A percentile compares a stretch with the other conserved stretches of the same genome.
Conservation (phyloP, 2,329 filamentous ascomycete species). For the Colletotrichum orbiculare region DNA sequence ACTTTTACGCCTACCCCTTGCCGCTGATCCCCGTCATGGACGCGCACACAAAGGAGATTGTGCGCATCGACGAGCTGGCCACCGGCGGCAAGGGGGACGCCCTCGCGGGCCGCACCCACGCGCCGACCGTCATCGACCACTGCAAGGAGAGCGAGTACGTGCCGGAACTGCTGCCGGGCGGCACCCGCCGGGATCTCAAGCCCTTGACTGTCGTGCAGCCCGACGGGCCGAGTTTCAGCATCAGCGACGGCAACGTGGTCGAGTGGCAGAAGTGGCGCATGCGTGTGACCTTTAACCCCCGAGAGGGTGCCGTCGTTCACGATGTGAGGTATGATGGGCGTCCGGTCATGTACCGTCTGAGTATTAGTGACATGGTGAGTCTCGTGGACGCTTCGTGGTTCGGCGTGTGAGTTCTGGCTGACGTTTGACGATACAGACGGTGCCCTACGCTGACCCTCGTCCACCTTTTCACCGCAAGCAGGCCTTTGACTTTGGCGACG, state of each 20-base stretch:
- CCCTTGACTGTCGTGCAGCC: constrained; percentile 71
- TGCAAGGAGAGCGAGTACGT: constrained; percentile 51
- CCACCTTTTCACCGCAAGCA: constrained; percentile 58
- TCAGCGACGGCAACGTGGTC: constrained; percentile 50
- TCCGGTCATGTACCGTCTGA: constrained; percentile 66
- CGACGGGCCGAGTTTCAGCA: constrained; percentile 68
- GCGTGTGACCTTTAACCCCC: constrained; percentile 67
- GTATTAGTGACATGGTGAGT: constrained; percentile 65
- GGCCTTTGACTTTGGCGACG: constrained; percentile 77
- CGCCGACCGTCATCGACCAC: constrained; percentile 43
- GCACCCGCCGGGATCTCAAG: constrained; percentile 64
- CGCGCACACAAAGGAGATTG: constrained; percentile 42
- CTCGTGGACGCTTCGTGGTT: too few species aligned
- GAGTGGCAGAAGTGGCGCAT: constrained; percentile 69
- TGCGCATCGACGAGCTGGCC: constrained; percentile 48
- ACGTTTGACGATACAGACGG: constrained; percentile 5
- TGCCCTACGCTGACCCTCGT: constrained; percentile 35
- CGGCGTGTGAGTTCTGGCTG: neutral
- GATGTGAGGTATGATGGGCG: constrained; percentile 68
- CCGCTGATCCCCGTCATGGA: constrained; percentile 58
- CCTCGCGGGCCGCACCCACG: constrained; percentile 35
- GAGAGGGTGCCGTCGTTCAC: constrained; percentile 69
- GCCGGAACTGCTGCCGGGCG: constrained; percentile 53
- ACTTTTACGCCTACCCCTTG: constrained; percentile 61
- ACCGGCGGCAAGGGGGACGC: constrained; percentile 46